Conservation (phyloP, 1,284 basidiomycete species). For the Puccinia horiana region DNA sequence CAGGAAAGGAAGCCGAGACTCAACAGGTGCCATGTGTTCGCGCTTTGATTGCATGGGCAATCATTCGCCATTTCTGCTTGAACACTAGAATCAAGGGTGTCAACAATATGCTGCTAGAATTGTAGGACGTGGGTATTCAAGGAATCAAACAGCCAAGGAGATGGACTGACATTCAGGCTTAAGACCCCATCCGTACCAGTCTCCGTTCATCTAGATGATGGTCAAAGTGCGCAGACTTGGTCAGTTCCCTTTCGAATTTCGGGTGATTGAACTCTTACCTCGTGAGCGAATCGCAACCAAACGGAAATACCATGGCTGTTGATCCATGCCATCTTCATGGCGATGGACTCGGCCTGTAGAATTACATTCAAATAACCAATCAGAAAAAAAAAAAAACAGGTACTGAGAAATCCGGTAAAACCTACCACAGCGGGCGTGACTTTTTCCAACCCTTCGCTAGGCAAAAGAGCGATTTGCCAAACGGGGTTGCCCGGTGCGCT, state of each 20-base stretch:
- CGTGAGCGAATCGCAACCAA: slow-evolving; percentile 48
- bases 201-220: slow-evolving; percentile 44
- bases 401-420: not conserved
- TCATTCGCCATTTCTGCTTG: slow-evolving; percentile 38
- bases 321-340: slow-evolving; percentile 34
- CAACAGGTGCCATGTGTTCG: slow-evolving; percentile 40
- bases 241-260: not conserved
- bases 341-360: slow-evolving; percentile 32
- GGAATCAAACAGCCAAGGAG: not conserved
- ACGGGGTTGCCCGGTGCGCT: slow-evolving; percentile 38
- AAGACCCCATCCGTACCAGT: slow-evolving; percentile 45
- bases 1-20: not conserved
- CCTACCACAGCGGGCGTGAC: slow-evolving; percentile 35
- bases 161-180: slow-evolving; percentile 37
- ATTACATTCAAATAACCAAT: not conserved
- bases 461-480: slow-evolving; percentile 38
- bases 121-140: not conserved
- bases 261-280: not conserved
- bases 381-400: not conserved
- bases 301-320: slow-evolving; percentile 36
- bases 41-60: slow-evolving; percentile 27
- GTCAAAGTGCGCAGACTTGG: not conserved
- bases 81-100: slow-evolving; percentile 21
- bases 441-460: slow-evolving; percentile 30
- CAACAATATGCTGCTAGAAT: not conserved